Evolutionary conservation across 805 yeast species (phyloP), one percentile per base, ranked within the genome.

Genomic region (Priceomyces medius): DNA sequence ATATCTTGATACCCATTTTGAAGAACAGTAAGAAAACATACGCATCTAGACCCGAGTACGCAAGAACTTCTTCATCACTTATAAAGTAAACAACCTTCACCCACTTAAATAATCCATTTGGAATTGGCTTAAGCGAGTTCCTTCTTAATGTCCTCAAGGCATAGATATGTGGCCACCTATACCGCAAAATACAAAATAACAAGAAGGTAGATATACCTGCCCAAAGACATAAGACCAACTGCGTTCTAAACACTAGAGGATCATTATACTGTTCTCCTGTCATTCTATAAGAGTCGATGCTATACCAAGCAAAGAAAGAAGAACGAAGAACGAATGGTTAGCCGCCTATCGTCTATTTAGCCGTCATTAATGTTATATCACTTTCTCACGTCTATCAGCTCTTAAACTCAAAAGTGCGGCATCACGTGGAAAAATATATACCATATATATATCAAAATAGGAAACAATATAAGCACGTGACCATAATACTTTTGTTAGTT

Each of bases 41-140:
- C 1, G 97, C 96, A 63, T 91, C 99, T 31, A 91, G 66, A 0
- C 99, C 99, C 1, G 97, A 95, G 53, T 81, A 83, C 46, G 85
- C 88, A 38, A 91, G 71, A 3, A 91, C 76, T 41, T 89, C 90
- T 10, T 78, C 76, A 50, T 93, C 98, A 17, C 77, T 68, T 16
- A 90, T 81, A 8, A 60, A 58, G 54, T 77, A 77, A 8, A 91
- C 64, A 0, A 78, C 78, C 2, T 77, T 71, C 5, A 89, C 68
- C 97, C 97, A 89, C 2, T 89, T 88, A 53, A 89, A 83, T 13
- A 83, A 59, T 26, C 53, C 61, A 20, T 65, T 48, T 12, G 84
- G 83, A 14, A 79, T 61, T 23, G 62, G 62, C 42, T 67, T 68
- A 23, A 76, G 61, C 52, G 66, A 64, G 37, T 60, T 56, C 50